Evolutionary conservation across 768 basidiomycete genomes (phyloP).

Genomic region (Cyclocybe aegerita): DNA sequence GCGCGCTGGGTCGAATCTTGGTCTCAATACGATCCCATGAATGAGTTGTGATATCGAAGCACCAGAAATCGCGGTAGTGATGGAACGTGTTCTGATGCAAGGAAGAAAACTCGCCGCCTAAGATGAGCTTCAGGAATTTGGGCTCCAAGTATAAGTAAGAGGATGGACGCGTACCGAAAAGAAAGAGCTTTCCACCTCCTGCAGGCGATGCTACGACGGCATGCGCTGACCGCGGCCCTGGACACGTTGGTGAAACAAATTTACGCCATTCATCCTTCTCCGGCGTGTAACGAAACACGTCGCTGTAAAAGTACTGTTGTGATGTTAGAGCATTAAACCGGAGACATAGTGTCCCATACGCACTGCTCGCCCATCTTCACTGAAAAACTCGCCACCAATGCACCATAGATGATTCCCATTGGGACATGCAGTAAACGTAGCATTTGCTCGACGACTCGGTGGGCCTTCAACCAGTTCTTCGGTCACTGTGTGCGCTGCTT

Average conservation of each 20-base stretch:
- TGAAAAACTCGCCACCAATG: conserved; percentile 86
- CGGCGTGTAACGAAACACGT: conserved; percentile 83
- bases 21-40: conserved; percentile 90
- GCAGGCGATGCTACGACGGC: conserved; percentile 71
- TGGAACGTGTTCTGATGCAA: conserved; percentile 82
- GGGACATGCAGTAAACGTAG: conserved; percentile 78
- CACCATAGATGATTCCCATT: conserved; percentile 81
- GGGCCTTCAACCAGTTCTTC: conserved; percentile 85
- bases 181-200: conserved; percentile 83
- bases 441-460: conserved; percentile 80
- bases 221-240: conserved; percentile 87
- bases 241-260: conserved; percentile 81
- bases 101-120: conserved; percentile 86
- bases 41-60: conserved; percentile 76
- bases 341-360: conserved; percentile 12
- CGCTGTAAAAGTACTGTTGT: conserved; percentile 79
- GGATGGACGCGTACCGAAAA: conserved; percentile 55
- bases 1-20: conserved; percentile 73
- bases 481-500: conserved; percentile 76
- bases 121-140: conserved; percentile 1
- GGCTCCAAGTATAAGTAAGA: background rate
- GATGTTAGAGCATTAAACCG: background rate
- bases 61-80: conserved; percentile 89
- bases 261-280: conserved; percentile 93
- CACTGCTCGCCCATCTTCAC: conserved; percentile 81